These are phyloP conservation scores for Exophiala sp. DNA, from an alignment of 2,329 filamentous ascomycete species.

Conservation along the genomic window DNA sequence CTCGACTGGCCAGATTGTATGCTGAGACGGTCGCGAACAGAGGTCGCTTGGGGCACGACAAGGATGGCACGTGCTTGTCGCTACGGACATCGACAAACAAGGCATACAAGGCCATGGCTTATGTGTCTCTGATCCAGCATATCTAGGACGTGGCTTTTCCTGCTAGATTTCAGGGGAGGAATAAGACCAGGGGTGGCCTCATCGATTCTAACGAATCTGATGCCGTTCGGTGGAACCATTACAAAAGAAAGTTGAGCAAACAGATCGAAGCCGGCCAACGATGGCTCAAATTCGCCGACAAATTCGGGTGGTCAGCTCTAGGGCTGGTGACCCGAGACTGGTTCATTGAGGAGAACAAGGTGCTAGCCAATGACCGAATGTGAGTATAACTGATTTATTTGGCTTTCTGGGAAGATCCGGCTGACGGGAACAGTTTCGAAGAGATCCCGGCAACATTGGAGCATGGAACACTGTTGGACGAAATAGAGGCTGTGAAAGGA, in stretches of 20 bases:
- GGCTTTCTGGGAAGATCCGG: background rate
- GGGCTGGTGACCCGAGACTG: conserved; percentile 1
- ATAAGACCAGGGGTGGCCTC: background rate
- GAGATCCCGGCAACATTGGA: background rate
- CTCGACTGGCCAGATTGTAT: background rate
- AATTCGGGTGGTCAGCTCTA: background rate
- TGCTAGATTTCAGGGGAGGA: background rate
- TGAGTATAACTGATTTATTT: background rate
- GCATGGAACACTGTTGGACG: background rate
- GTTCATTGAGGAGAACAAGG: background rate
- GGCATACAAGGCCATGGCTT: background rate
- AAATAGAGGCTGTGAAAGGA: conserved; percentile 1
- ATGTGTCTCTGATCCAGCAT: background rate
- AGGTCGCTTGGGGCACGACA: background rate
- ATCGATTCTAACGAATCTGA: background rate
- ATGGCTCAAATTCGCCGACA: conserved; percentile 1
- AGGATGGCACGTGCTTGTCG: background rate
- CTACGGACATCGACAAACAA: conserved; percentile 1
- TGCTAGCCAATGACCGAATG: background rate
- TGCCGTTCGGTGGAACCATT: background rate
- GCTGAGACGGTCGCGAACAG: background rate
- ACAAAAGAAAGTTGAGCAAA: background rate
- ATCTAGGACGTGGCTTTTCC: background rate
- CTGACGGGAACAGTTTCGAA: background rate
- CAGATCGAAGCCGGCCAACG: conserved; percentile 1